Percentiles rank a stretch among this genome's conserved stretches.
phyloP scores from a whole-genome alignment of 192 early-diverging fungal species.

The Geranomyces variabilis region DNA sequence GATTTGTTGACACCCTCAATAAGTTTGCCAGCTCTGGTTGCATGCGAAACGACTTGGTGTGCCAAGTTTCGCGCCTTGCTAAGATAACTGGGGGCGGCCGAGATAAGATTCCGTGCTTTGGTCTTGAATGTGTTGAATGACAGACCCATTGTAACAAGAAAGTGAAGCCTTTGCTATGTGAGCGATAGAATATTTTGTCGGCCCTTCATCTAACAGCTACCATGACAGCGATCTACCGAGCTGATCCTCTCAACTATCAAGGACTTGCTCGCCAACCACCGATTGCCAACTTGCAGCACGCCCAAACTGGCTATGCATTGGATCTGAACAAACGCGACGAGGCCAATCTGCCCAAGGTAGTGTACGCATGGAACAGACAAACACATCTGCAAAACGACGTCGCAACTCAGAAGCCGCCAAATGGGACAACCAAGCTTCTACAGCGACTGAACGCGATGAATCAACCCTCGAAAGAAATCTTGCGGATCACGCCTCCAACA shows the following conservation, averaged over 20 bases:
- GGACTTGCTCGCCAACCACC: background rate
- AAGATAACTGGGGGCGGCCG: too few relatives aligned
- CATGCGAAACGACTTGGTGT: background rate
- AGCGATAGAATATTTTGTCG: too few relatives aligned
- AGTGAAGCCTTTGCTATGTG: too few relatives aligned
- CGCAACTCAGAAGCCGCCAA: background rate
- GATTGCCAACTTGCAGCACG: conserved; percentile 2
- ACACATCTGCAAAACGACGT: background rate
- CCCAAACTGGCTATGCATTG: background rate
- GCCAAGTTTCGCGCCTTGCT: conserved; percentile 11
- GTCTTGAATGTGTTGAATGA: too few relatives aligned
- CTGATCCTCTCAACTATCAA: background rate
- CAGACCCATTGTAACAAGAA: too few relatives aligned
- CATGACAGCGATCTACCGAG: background rate
- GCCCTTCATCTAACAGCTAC: too few relatives aligned
- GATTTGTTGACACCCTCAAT: background rate
- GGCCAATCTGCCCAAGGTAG: background rate
- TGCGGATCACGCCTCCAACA: too few relatives aligned
- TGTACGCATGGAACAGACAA: background rate
- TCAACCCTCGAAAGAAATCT: too few relatives aligned
- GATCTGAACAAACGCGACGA: background rate
- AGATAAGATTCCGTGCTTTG: too few relatives aligned
- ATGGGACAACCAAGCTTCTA: too few relatives aligned
- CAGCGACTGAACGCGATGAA: too few relatives aligned
- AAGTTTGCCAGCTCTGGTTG: background rate